Evolutionary conservation across 805 yeast genomes (phyloP).

Genomic region (Isabelozyma gotoi): DNA sequence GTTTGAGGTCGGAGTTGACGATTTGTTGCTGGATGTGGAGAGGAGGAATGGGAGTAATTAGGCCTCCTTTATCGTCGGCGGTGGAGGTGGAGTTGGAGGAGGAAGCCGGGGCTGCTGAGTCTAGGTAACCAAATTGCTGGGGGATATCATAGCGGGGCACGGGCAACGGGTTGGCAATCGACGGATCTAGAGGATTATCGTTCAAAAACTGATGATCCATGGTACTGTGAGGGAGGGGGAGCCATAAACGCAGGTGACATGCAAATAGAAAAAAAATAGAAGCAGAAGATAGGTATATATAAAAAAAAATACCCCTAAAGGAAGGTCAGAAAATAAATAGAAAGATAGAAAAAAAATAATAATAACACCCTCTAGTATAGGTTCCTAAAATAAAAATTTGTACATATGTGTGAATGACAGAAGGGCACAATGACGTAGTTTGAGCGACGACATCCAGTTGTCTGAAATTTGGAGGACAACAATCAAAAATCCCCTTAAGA

Average conservation of each 20-base stretch:
- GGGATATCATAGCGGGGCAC: not conserved
- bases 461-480: no score
- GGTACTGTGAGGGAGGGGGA: not conserved
- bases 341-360: no score
- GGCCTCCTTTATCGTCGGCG: conserved; percentile 9
- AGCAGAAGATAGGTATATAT: not conserved
- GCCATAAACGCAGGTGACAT: no score
- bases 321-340: no score
- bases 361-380: no score
- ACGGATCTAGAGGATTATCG: conserved; percentile 16
- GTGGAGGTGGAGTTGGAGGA: not conserved
- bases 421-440: not conserved
- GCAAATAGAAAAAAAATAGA: not conserved
- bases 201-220: conserved; percentile 17
- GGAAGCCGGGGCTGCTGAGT: conserved; percentile 2
- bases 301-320: no score
- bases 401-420: not conserved
- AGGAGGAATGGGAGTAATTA: conserved; percentile 41
- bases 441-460: no score
- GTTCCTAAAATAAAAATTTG: not conserved
- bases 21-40: conserved; percentile 43
- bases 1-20: conserved; percentile 13
- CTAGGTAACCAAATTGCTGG: not conserved
- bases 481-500: no score
- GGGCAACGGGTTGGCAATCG: not conserved